Evolutionary conservation across 371 early-diverging fungal species (phyloP), one percentile per base, ranked within the genome.

Genomic region (Fennellomyces sp.): DNA sequence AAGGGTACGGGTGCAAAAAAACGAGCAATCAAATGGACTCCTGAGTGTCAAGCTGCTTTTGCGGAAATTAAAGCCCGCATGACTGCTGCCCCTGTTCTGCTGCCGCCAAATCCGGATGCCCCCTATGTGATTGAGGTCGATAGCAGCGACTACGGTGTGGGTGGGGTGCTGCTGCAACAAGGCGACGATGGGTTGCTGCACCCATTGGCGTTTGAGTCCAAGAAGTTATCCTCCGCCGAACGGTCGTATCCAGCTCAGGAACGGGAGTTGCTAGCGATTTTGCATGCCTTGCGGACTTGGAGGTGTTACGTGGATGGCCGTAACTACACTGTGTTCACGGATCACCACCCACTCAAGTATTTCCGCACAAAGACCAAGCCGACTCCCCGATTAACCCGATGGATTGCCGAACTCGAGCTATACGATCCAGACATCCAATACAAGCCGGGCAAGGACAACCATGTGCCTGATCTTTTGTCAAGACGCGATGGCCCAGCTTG

Each of bases 211-310:
- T 54, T 54, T 31, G 55, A 54, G 12, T 76, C 73, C 2, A 42
- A 56, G 13, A 41, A 54, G 27, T 39, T 81, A 6, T 47, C 61
- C 13, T 11, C 31, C 17, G 31, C 31, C 1, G 31, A 52, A 28
- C 8, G 52, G 1, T 61, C 65, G 8, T 64, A 67, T 62, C 70
- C 72, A 3, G 69, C 71, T 0, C 71, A 76, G 55, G 70, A 76
- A 35, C 81, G 78, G 8, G 79, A 75, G 56, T 45, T 78, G 2
- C 54, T 71, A 1, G 75, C 66, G 13, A 73, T 76, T 4, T 21
- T 76, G 0, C 66, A 68, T 53, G 73, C 73, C 0, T 52, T 78
- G 25, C 10, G 65, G 5, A 48, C 52, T 0, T 77, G 77, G 78
- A 62, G 76, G 0, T 68, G 66, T 19, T 70, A 66, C 12, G 52